Percentiles rank a stretch among this genome's conserved stretches.
Conservation (phyloP, 2,329 filamentous ascomycete genomes). For the Penicillium sp. region DNA sequence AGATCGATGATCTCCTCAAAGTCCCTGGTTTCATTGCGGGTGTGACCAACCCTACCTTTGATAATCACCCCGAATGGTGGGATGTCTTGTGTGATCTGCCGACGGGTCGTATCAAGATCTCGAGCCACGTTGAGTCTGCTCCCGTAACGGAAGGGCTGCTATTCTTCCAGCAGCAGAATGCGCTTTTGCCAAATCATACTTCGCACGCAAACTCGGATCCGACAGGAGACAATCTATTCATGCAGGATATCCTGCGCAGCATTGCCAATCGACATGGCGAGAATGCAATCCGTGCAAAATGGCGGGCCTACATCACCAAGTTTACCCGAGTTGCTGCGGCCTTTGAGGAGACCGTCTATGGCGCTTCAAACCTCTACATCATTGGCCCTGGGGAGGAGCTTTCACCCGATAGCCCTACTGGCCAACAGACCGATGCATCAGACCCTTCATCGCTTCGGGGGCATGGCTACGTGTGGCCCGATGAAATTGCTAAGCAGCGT, state of each 20-base stretch:
- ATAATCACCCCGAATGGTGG: slow-evolving; percentile 96
- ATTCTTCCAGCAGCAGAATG: slow-evolving; percentile 74
- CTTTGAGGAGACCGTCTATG: slow-evolving; percentile 94
- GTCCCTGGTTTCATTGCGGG: slow-evolving; percentile 97
- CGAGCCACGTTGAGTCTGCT: slow-evolving; percentile 74
- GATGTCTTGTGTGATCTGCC: slow-evolving; percentile 91
- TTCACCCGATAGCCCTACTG: slow-evolving; percentile 49
- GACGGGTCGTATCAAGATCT: slow-evolving; percentile 90
- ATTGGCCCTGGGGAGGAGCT: slow-evolving; percentile 68
- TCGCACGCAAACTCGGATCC: slow-evolving; percentile 52
- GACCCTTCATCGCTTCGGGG: slow-evolving; percentile 59
- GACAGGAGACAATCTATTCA: slow-evolving; percentile 83
- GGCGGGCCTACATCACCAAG: slow-evolving; percentile 88
- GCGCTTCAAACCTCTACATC: slow-evolving; percentile 74
- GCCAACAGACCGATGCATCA: slow-evolving; percentile 30
- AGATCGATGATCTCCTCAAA: slow-evolving; percentile 91
- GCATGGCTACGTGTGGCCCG: slow-evolving; percentile 92
- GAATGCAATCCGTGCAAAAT: slow-evolving; percentile 83
- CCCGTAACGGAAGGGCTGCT: slow-evolving; percentile 75
- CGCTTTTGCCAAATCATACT: slow-evolving; percentile 23
- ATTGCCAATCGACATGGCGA: slow-evolving; percentile 84
- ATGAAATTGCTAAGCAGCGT: slow-evolving; percentile 71
- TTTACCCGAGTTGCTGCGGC: slow-evolving; percentile 89
- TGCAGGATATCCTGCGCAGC: slow-evolving; percentile 76
- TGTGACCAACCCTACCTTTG: slow-evolving; percentile 95